Conservation (phyloP, 495 filamentous ascomycete genomes). For the Sordaria brevicollis region DNA sequence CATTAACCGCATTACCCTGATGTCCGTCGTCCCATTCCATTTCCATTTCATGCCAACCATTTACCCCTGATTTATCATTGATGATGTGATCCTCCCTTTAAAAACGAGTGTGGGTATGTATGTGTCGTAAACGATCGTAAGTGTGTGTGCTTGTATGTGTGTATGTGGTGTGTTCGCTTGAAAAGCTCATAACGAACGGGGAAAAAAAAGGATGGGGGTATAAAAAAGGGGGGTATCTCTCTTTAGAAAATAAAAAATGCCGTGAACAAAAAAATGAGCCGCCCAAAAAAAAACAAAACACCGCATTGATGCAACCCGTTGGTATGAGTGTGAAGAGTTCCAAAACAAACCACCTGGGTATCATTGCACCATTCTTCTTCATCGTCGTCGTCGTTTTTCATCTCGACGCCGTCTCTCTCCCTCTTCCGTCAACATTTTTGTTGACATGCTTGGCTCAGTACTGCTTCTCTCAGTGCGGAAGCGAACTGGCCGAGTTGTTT, state of each 20-base stretch:
- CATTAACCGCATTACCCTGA: not conserved
- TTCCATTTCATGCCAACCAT: not conserved
- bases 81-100: not conserved
- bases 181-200: no score
- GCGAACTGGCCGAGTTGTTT: not conserved
- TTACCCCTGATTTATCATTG: not conserved
- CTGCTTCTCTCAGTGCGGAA: not conserved
- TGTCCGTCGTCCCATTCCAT: not conserved
- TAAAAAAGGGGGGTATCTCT: not conserved
- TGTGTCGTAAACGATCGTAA: not conserved
- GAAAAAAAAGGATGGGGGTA: not conserved
- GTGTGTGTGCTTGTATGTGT: not conserved
- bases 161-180: not conserved
- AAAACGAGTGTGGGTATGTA: no score
- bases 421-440: not conserved
- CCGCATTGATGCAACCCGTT: not conserved
- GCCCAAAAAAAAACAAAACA: not conserved
- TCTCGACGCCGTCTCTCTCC: not conserved
- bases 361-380: not conserved
- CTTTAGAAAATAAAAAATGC: not conserved
- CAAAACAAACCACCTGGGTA: not conserved
- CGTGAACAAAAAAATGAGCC: not conserved
- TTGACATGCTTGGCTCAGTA: not conserved
- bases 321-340: not conserved
- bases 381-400: not conserved